Base-by-base conservation (phyloP, 768 basidiomycete species). In the Mycena rebaudengoi region DNA sequence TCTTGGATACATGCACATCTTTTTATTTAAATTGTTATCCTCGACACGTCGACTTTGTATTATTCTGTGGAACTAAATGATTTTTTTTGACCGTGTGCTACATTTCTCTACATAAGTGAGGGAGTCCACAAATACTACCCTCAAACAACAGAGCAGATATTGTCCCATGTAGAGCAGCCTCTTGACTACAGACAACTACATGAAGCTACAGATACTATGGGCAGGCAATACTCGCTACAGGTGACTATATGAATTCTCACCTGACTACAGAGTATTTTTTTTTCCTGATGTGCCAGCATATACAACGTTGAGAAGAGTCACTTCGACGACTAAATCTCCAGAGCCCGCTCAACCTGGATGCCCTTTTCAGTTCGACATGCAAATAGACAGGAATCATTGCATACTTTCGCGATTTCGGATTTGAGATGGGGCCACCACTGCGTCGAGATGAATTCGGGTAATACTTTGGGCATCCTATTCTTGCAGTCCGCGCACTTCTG, bases 21-120 rank as follows among this genome's bases (percentile, higher is more conserved):
- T 59, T 59, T 43, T 60, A 50, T 43, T 25, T 60, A 18, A 60
- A 60, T 26, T 51, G 48, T 13, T 60, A 60, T 29, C 58, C 51
- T 30, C 7, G 58, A 50, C 58, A 60, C 23, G 37, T 32, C 7
- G 58, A 60, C 20, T 60, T 60, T 33, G 48, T 43, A 32, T 60
- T 60, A 58, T 49, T 58, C n/a, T n/a, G 18, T 37, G 35, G 11
- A 10, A 18, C 18, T 18, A 37, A 37, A 37, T 37, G 18, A 37
- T 11, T 37, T 37, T 37, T n/a, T n/a, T n/a, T n/a, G n/a, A n/a
- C n/a, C n/a, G n/a, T n/a, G n/a, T n/a, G n/a, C n/a, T n/a, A n/a
- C n/a, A n/a, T n/a, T n/a, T n/a, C n/a, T n/a, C n/a, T n/a, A n/a
- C n/a, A n/a, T n/a, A n/a, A n/a, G n/a, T n/a, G n/a, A n/a, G n/a